phyloP scores from a whole-genome alignment of 495 filamentous ascomycete species.

The Aspergillus bertholletiae region DNA sequence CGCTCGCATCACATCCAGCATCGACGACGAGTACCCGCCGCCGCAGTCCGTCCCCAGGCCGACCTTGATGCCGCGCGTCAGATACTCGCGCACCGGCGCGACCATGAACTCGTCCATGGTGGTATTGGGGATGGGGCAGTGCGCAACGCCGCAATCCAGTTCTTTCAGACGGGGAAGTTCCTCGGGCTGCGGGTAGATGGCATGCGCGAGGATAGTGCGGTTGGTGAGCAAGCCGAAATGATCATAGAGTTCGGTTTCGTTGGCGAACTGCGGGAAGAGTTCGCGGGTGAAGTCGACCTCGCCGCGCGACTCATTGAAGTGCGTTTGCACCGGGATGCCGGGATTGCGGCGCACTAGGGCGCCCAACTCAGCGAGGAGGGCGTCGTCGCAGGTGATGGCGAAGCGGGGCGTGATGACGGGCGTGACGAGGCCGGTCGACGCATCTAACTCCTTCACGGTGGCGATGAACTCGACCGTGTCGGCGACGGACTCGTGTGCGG shows the following conservation, averaged over 20 bases:
- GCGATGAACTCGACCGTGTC: slow-evolving; percentile 52
- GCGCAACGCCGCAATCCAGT: slow-evolving; percentile 54
- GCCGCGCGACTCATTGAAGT: slow-evolving; percentile 58
- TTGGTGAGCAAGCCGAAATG: slow-evolving; percentile 49
- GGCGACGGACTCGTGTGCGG: slow-evolving; percentile 41
- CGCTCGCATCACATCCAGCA: slow-evolving; percentile 56
- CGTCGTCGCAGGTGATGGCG: slow-evolving; percentile 54
- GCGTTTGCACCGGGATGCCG: slow-evolving; percentile 58
- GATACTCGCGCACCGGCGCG: slow-evolving; percentile 53
- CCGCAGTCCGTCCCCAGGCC: slow-evolving; percentile 65
- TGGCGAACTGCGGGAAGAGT: slow-evolving; percentile 50
- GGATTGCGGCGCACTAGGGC: slow-evolving; percentile 44
- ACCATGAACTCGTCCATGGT: slow-evolving; percentile 61
- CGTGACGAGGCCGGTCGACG: slow-evolving; percentile 36
- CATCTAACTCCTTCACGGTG: slow-evolving; percentile 31
- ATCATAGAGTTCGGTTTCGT: slow-evolving; percentile 55
- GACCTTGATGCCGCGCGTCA: slow-evolving; percentile 57
- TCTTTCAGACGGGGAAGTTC: slow-evolving; percentile 47
- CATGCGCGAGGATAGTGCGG: slow-evolving; percentile 62
- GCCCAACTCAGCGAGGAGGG: slow-evolving; percentile 51
- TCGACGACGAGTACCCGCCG: slow-evolving; percentile 59
- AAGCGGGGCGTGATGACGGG: slow-evolving; percentile 63
- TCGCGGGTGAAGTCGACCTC: slow-evolving; percentile 50
- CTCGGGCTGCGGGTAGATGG: slow-evolving; percentile 53
- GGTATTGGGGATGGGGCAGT: slow-evolving; percentile 63